phyloP scores from a whole-genome alignment of 495 filamentous ascomycete species.

The Darksidea phi region DNA sequence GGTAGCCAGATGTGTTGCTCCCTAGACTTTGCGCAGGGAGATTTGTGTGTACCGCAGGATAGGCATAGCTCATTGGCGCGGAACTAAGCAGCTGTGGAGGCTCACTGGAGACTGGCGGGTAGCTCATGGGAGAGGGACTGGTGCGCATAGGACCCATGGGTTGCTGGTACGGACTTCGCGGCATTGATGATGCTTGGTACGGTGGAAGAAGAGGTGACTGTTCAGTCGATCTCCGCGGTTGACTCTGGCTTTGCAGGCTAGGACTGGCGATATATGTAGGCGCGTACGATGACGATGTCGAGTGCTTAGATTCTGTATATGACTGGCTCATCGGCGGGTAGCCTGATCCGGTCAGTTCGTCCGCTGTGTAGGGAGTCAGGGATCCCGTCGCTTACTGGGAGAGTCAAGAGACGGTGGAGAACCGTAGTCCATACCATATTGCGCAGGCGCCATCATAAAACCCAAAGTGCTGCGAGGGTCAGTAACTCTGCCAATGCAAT shows the following conservation, averaged over 20 bases:
- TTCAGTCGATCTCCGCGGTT: conserved; percentile 21
- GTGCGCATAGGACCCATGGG: conserved; percentile 29
- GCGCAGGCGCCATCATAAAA: conserved; percentile 34
- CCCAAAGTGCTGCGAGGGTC: conserved; percentile 27
- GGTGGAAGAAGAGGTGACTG: conserved; percentile 24
- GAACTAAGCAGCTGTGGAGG: conserved; percentile 26
- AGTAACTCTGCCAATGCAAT: neutral
- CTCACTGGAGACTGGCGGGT: conserved; percentile 27
- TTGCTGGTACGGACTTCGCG: conserved; percentile 33
- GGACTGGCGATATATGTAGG: conserved; percentile 21
- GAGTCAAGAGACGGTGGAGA: conserved; percentile 25
- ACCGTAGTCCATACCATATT: conserved; percentile 32
- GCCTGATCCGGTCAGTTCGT: conserved; percentile 10
- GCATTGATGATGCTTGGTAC: conserved; percentile 28
- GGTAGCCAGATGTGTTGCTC: conserved; percentile 32
- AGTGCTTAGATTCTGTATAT: conserved; percentile 13
- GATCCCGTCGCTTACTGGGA: conserved; percentile 11
- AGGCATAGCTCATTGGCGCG: conserved; percentile 20
- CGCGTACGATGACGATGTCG: conserved; percentile 21
- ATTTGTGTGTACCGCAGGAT: conserved; percentile 27
- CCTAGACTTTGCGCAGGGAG: conserved; percentile 22
- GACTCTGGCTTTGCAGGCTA: conserved; percentile 16
- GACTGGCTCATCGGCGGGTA: conserved; percentile 24
- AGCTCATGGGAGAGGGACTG: conserved; percentile 30
- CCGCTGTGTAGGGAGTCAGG: neutral